Evolutionary conservation across 2,329 filamentous ascomycete genomes (phyloP).

Genomic region (Teratosphaeriaceae sp.): DNA sequence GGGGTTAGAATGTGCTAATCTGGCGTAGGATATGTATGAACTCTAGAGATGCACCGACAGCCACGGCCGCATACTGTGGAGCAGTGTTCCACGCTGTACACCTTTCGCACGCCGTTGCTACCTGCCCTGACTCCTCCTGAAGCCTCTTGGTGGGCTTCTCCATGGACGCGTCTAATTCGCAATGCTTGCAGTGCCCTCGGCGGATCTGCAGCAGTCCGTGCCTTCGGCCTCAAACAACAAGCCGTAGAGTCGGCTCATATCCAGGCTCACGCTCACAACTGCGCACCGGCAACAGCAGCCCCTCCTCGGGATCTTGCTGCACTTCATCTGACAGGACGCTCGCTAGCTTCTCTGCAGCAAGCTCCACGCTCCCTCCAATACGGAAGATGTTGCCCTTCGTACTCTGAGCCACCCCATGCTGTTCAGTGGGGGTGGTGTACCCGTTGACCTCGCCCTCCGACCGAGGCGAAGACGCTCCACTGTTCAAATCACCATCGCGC

Average conservation of each 20-base stretch:
- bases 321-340: constrained; percentile 17
- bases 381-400: constrained; percentile 10
- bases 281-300: constrained; percentile 21
- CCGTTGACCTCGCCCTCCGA: no score
- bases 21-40: constrained; percentile 1
- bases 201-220: no score
- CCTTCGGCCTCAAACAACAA: neutral
- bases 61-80: no score
- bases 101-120: no score
- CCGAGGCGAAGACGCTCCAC: no score
- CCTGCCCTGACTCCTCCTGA: no score
- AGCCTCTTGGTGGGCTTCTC: no score
- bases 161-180: no score
- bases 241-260: neutral
- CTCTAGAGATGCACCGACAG: neutral
- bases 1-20: neutral
- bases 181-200: no score
- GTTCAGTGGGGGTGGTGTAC: neutral
- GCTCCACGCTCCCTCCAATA: constrained; percentile 16
- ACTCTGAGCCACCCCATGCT: neutral
- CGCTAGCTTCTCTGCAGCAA: constrained; percentile 14
- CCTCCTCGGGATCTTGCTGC: constrained; percentile 15
- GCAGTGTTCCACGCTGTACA: no score
- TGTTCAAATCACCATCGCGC: no score
- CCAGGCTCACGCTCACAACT: constrained; percentile 12